phyloP scores from a whole-genome alignment of 371 early-diverging fungal genomes.

The Paramicrosporidium saccamoebae region DNA sequence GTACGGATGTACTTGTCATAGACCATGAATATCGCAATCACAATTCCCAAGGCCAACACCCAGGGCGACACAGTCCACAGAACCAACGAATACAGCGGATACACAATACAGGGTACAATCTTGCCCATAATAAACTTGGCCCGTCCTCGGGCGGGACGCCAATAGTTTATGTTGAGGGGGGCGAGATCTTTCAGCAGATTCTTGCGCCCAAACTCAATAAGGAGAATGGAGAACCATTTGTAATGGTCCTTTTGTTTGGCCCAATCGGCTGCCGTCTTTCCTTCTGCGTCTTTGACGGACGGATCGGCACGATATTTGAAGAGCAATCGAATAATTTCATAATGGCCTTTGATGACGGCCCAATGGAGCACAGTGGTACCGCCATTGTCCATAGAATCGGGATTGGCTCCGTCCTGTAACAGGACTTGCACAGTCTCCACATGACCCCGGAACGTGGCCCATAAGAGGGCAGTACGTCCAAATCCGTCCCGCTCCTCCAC shows the following conservation, averaged over 20 bases:
- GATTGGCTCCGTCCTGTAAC: slow-evolving; percentile 15
- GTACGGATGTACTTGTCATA: too few relatives aligned
- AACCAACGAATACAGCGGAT: too few relatives aligned
- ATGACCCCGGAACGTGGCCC: slow-evolving; percentile 18
- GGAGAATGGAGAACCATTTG: slow-evolving; percentile 3
- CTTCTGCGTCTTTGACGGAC: background rate
- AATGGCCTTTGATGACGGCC: slow-evolving; percentile 6
- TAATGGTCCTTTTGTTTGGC: slow-evolving; percentile 2
- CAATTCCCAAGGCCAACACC: too few relatives aligned
- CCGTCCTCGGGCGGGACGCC: too few relatives aligned
- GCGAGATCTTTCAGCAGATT: too few relatives aligned
- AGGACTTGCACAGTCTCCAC: slow-evolving; percentile 10
- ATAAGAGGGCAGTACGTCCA: slow-evolving; percentile 46
- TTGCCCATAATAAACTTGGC: too few relatives aligned
- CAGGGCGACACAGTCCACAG: too few relatives aligned
- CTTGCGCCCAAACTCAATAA: slow-evolving; percentile 3
- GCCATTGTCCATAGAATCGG: slow-evolving; percentile 1
- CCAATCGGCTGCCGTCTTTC: background rate
- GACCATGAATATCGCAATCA: too few relatives aligned
- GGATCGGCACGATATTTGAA: slow-evolving; percentile 6
- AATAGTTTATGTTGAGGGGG: too few relatives aligned
- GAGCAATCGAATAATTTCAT: slow-evolving; percentile 13
- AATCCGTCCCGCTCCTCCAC: slow-evolving; percentile 23
- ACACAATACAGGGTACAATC: too few relatives aligned
- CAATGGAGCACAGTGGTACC: background rate